These are phyloP conservation scores for Avena sativa DNA, from an alignment of 176 grass and related monocot genomes.

Conservation along the genomic window DNA sequence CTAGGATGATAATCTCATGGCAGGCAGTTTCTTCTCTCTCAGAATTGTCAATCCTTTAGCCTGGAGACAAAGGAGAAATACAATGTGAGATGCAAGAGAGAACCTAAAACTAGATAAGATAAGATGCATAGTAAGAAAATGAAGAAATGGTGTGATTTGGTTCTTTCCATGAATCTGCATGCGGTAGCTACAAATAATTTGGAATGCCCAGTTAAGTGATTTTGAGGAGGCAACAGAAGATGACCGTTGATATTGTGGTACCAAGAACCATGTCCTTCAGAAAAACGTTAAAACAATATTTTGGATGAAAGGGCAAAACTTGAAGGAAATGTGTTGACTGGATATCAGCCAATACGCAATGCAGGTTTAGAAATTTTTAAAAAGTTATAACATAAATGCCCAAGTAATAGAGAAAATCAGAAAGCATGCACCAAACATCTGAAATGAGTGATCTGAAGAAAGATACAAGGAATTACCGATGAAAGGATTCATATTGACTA, in stretches of 20 bases:
- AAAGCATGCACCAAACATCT: slow-evolving; percentile 4
- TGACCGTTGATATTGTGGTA: not conserved
- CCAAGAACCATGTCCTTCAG: slow-evolving; percentile 4
- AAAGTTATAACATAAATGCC: not conserved
- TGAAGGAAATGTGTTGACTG: not conserved
- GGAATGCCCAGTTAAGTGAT: not conserved
- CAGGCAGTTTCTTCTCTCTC: not conserved
- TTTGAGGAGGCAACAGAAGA: not conserved
- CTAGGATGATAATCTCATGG: slow-evolving; percentile 26
- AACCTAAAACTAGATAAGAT: not conserved
- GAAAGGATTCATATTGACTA: slow-evolving; percentile 15
- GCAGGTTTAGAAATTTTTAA: slow-evolving; percentile 4
- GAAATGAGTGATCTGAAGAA: not conserved
- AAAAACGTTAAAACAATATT: not conserved
- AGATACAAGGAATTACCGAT: slow-evolving; percentile 8
- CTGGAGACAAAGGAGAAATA: not conserved
- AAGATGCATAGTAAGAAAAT: slow-evolving; percentile 13
- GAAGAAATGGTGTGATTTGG: not conserved
- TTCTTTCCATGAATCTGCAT: slow-evolving; percentile 13
- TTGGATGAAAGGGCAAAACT: not conserved
- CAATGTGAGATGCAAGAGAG: slow-evolving; percentile 10
- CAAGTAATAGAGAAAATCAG: not conserved
- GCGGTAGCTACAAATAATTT: slow-evolving; percentile 28
- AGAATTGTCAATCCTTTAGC: not conserved
- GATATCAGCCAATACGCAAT: not conserved